Base-by-base conservation (phyloP, 2,329 filamentous ascomycete genomes). In the Penicillium sp. region DNA sequence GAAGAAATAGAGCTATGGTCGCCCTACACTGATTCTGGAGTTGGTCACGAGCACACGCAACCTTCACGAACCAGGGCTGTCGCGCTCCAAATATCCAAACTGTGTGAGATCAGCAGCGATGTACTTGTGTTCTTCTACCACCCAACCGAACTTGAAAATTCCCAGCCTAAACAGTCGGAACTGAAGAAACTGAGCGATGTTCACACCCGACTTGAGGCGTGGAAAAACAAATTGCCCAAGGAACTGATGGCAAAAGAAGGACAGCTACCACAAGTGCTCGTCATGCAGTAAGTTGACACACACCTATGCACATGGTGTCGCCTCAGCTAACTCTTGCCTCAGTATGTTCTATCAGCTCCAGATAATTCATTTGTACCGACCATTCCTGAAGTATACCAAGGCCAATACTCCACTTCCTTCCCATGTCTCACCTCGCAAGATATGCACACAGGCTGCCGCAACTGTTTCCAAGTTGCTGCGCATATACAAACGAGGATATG, bases 301-400 rank as follows among this genome's bases (percentile, higher is more conserved):
- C 27, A 15, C 5, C 4, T 23, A 7, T 13, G 21, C 13, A 38
- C 21, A 35, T 8, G 13, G 13, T 19, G 3, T 29, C 10, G 25
- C 38, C 17, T 25, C 35, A 33, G 23, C 62, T 73, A 49, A 76
- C 57, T 6, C 8, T 3, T 9, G 17, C 23, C 6, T 23, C 68
- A 97, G 93, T 78, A 97, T 97, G 93, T 96, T 97, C 76, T 96
- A 93, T 74, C 93, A 97, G 70, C 83, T 97, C 0, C 86, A 97
- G 47, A 96, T 96, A 71, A 96, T 97, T 59, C 93, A 97, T 69
- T 86, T 97, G 5, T 97, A 97, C 79, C 87, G 93, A 6, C 93
- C 94, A 0, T 97, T 97, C 71, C 82, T 97, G 50, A 96, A 94
- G 73, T 97, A 97, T 70, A 89, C 86, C 3, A 91, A 89, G 49